phyloP scores from a whole-genome alignment of 306 rosid species.

The Trichosanthes cucumerina region DNA sequence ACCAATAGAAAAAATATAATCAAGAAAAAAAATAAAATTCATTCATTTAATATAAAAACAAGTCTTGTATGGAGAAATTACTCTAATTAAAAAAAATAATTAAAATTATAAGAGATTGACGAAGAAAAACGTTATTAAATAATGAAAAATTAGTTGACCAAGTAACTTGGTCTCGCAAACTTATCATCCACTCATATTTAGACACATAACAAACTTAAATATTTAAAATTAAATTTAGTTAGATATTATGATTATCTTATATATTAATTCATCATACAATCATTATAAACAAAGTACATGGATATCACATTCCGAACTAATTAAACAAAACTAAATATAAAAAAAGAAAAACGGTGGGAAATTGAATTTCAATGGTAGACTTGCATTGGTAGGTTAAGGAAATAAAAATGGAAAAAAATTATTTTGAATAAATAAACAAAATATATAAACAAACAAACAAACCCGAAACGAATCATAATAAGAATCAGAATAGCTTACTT shows the following conservation, averaged over 20 bases:
- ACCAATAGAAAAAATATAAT: neutral
- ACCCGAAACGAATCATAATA: neutral
- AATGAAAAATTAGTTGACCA: neutral
- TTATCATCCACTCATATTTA: neutral
- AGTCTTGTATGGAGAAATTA: neutral
- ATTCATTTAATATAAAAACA: neutral
- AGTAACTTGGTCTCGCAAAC: neutral
- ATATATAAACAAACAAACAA: neutral
- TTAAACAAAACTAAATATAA: neutral
- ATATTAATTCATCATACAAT: neutral
- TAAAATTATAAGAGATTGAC: neutral
- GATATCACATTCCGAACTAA: neutral
- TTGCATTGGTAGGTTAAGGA: neutral
- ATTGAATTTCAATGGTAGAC: neutral
- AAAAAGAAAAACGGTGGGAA: neutral
- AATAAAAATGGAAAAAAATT: neutral
- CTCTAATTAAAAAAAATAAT: neutral
- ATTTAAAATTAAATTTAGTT: neutral
- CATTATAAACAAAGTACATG: neutral
- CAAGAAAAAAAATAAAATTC: neutral
- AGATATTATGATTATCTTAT: neutral
- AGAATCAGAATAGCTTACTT: neutral
- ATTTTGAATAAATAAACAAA: neutral
- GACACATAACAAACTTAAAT: neutral
- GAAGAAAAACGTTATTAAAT: neutral